Percentiles rank a stretch among this genome's conserved stretches.
Evolutionary conservation across 768 basidiomycete species (phyloP).

Genomic region (Lactifluus hygrophoroides): DNA sequence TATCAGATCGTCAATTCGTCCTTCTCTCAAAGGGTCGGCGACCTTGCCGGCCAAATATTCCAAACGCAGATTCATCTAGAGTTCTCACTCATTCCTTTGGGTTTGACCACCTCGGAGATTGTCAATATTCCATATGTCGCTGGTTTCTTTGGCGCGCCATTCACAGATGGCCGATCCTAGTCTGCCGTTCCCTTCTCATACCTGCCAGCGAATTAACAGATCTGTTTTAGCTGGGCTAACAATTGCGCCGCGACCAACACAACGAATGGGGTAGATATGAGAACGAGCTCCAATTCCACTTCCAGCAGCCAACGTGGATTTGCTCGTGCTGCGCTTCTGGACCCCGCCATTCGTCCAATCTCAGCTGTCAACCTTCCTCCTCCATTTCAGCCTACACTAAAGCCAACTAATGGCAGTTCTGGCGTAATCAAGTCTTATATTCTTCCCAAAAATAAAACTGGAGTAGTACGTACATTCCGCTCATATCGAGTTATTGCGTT

Average conservation of each 20-base stretch:
- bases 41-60: constrained; percentile 45
- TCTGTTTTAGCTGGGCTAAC: constrained; percentile 34
- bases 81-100: constrained; percentile 39
- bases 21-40: constrained; percentile 54
- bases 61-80: constrained; percentile 40
- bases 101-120: no score
- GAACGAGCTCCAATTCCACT: no score
- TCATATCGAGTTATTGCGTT: no score
- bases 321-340: constrained; percentile 11
- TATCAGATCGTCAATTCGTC: constrained; percentile 35
- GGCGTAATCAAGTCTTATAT: constrained; percentile 47
- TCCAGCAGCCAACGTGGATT: no score
- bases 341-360: constrained; percentile 15
- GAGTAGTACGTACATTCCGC: constrained; percentile 37
- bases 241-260: constrained; percentile 37
- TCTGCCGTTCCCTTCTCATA: constrained; percentile 26
- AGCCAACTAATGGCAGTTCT: constrained; percentile 36
- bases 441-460: constrained; percentile 46
- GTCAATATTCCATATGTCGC: constrained; percentile 32
- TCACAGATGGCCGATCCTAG: constrained; percentile 47
- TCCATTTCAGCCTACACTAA: constrained; percentile 40
- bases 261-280: no score
- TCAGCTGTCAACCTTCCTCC: constrained; percentile 39
- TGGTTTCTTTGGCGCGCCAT: constrained; percentile 36
- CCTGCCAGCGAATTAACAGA: neutral